These are phyloP conservation scores for Aaosphaeria arxii DNA, from an alignment of 2,329 filamentous ascomycete genomes.

Conservation along the genomic window DNA sequence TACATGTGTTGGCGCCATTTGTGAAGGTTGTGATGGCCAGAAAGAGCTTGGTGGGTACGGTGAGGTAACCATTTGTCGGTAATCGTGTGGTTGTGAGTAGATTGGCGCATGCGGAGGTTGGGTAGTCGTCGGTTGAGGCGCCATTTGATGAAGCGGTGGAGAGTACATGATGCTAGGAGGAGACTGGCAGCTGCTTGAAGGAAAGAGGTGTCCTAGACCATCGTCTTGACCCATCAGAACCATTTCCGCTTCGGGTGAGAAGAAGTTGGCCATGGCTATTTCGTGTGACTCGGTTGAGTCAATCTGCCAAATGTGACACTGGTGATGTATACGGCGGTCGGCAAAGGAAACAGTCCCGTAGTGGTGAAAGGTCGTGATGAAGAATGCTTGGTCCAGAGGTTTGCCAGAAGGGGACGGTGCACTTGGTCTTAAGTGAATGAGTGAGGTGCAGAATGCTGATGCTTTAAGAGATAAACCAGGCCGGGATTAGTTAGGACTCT, in stretches of 20 bases:
- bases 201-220: conserved; percentile 34
- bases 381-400: conserved; percentile 2
- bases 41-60: conserved; percentile 30
- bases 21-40: conserved; percentile 29
- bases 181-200: conserved; percentile 35
- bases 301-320: too few relatives aligned
- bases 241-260: conserved; percentile 36
- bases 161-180: conserved; percentile 38
- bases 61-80: conserved; percentile 27
- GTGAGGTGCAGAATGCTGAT: neutral
- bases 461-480: conserved; percentile 4
- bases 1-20: conserved; percentile 25
- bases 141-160: conserved; percentile 31
- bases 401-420: neutral
- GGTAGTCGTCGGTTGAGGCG: conserved; percentile 20
- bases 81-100: conserved; percentile 28
- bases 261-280: conserved; percentile 29
- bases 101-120: conserved; percentile 22
- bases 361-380: neutral
- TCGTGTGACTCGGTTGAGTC: too few relatives aligned
- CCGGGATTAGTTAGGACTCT: conserved; percentile 21
- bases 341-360: too few relatives aligned
- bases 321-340: too few relatives aligned
- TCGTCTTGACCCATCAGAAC: conserved; percentile 26
- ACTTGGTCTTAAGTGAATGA: neutral